These are phyloP conservation scores for Clitopilus passeckerianus DNA, from an alignment of 768 basidiomycete genomes.

Conservation along the genomic window DNA sequence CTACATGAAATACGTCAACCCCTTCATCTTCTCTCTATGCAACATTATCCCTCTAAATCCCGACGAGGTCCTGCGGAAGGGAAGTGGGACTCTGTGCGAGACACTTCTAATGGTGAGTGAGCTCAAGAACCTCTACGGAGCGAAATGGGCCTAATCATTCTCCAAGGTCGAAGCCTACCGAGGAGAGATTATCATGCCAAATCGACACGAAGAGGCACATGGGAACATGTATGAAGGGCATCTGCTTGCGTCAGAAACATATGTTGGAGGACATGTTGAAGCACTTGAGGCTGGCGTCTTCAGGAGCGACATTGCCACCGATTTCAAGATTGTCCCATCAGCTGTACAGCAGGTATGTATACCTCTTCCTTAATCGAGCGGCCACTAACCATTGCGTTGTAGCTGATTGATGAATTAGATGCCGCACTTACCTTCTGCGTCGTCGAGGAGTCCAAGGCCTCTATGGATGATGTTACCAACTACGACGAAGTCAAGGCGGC, in stretches of 20 bases:
- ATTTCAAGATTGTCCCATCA: slow-evolving; percentile 90
- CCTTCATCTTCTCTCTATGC: slow-evolving; percentile 98
- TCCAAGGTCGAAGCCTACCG: slow-evolving; percentile 91
- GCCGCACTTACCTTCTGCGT: slow-evolving; percentile 88
- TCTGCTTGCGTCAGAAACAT: slow-evolving; percentile 94
- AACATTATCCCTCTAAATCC: slow-evolving; percentile 98
- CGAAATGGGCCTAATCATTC: slow-evolving; percentile 1
- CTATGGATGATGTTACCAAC: slow-evolving; percentile 83
- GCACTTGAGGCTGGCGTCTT: slow-evolving; percentile 98
- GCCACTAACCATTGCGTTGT: slow-evolving; percentile 2
- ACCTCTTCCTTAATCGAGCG: neutral
- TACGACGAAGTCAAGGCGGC: slow-evolving; percentile 87
- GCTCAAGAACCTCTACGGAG: neutral
- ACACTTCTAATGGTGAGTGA: slow-evolving; percentile 88
- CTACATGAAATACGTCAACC: slow-evolving; percentile 99
- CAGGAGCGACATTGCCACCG: slow-evolving; percentile 88
- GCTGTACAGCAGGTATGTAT: slow-evolving; percentile 73
- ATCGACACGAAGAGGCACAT: slow-evolving; percentile 90
- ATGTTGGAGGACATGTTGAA: slow-evolving; percentile 98
- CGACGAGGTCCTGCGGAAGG: slow-evolving; percentile 94
- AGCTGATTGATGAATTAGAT: slow-evolving; percentile 95
- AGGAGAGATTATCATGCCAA: slow-evolving; percentile 94
- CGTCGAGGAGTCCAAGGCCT: slow-evolving; percentile 74
- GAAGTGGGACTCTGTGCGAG: slow-evolving; percentile 95
- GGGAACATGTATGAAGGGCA: slow-evolving; percentile 95